Evolutionary conservation across 768 basidiomycete genomes (phyloP), one percentile per base, ranked within the genome.

Genomic region (Megacollybia marginata): DNA sequence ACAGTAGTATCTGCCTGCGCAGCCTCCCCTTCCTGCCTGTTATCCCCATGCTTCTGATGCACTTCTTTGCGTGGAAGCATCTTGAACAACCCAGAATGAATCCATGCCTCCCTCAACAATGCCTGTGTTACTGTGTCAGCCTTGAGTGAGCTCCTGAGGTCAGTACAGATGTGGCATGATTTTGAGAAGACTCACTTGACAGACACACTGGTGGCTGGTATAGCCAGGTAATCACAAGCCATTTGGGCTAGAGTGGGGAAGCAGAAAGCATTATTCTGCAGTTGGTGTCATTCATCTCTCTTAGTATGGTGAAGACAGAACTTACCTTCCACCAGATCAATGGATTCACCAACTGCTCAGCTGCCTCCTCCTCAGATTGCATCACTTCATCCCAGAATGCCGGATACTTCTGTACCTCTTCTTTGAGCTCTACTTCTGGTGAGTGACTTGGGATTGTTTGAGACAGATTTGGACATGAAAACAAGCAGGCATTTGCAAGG

Each of bases 171-270:
- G n/a, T n/a, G n/a, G n/a, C n/a, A n/a, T n/a, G n/a, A n/a, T n/a
- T n/a, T n/a, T n/a, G n/a, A n/a, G n/a, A n/a, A 64, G 11, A 57
- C 42, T 1, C 55, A 49, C 35, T 63, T 59, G n/a, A 60, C 59
- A 2, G 62, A 55, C 4, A 62, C 56, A 36, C 55, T 56, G 11
- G 60, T 53, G 11, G 49, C 62, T 9, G 58, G 60, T 32, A n/a
- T n/a, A n/a, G n/a, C n/a, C n/a, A n/a, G n/a, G n/a, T n/a, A n/a
- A n/a, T n/a, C n/a, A n/a, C n/a, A 62, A 10, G 35, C 35, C 35
- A 36, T 36, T 36, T 16, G 35, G 16, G 35, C 35, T 10, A 36
- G 10, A 10, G 35, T 36, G 10, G 35, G 35, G 16, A 36, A 36
- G 10, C 10, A 10, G 16, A 16, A 10, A 16, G 35, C 35, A 36